Percentiles rank a stretch among this genome's conserved stretches.
phyloP scores from a whole-genome alignment of 2,329 filamentous ascomycete species.

The Colletotrichum sp. region DNA sequence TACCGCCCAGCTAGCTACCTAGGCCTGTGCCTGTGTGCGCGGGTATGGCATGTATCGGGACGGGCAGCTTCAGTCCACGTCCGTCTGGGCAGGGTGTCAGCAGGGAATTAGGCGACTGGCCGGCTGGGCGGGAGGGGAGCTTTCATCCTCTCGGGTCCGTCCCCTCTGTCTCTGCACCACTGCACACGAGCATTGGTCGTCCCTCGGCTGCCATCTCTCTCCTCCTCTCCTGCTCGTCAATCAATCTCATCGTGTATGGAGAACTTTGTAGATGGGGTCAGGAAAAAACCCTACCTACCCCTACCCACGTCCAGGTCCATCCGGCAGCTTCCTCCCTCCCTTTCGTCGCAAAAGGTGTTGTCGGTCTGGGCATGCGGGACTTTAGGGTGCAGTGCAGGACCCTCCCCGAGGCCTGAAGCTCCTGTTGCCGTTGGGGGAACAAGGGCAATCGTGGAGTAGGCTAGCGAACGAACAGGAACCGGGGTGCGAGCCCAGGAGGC shows the following conservation, averaged over 20 bases:
- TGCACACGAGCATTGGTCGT: not conserved
- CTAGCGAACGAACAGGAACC: not conserved
- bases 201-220: not conserved
- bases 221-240: not conserved
- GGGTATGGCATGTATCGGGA: not conserved
- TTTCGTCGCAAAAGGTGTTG: not conserved
- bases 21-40: not conserved
- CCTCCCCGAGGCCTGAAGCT: not conserved
- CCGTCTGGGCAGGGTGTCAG: not conserved
- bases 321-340: not conserved
- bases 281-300: not conserved
- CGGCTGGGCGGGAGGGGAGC: not conserved
- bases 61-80: not conserved
- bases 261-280: not conserved
- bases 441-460: slow-evolving; percentile 11
- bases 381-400: not conserved
- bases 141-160: not conserved
- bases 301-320: not conserved
- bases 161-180: not conserved
- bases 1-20: not conserved
- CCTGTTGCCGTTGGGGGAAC: not conserved
- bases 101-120: not conserved
- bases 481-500: not conserved
- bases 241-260: not conserved
- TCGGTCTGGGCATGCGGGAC: not conserved